Conservation (phyloP, 208 protist genomes). For the Leishmania major region DNA sequence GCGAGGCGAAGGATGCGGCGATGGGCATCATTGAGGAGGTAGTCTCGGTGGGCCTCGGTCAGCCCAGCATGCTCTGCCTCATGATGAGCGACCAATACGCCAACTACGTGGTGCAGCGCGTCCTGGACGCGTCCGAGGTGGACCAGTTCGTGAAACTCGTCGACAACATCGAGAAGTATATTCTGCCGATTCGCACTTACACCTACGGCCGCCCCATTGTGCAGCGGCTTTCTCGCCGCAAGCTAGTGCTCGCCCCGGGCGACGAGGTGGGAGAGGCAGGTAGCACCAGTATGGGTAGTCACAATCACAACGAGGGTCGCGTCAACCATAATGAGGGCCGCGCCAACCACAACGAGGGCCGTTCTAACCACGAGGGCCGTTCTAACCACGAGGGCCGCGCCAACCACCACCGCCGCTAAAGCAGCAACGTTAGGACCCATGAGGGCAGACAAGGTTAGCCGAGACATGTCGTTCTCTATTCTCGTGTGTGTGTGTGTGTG, state of each 20-base stretch:
- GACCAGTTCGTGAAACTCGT: conserved; percentile 82
- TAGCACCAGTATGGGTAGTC: conserved; percentile 12
- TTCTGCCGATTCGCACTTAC: conserved; percentile 92
- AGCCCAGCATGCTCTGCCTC: conserved; percentile 81
- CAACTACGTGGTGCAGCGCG: conserved; percentile 98
- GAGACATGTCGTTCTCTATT: background rate
- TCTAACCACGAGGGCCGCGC: too few relatives aligned
- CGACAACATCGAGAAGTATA: conserved; percentile 88
- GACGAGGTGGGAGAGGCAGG: conserved; percentile 34
- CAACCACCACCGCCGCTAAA: conserved; percentile 23
- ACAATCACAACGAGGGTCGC: conserved; percentile 9
- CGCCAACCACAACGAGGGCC: conserved; percentile 10
- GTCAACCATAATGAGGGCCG: conserved; percentile 10
- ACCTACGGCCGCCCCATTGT: conserved; percentile 97
- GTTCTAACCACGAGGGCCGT: conserved; percentile 8
- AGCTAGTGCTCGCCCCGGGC: conserved; percentile 66
- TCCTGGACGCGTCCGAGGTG: conserved; percentile 92
- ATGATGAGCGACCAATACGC: conserved; percentile 98
- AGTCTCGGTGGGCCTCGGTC: conserved; percentile 37
- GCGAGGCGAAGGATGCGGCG: conserved; percentile 78
- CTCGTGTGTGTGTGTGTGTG: background rate
- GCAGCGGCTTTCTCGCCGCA: conserved; percentile 86
- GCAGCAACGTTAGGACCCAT: background rate
- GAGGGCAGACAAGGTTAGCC: background rate
- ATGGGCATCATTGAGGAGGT: conserved; percentile 71